Evolutionary conservation across 1,284 basidiomycete genomes (phyloP), one percentile per base, ranked within the genome.

Genomic region (Melampsora larici-populina): DNA sequence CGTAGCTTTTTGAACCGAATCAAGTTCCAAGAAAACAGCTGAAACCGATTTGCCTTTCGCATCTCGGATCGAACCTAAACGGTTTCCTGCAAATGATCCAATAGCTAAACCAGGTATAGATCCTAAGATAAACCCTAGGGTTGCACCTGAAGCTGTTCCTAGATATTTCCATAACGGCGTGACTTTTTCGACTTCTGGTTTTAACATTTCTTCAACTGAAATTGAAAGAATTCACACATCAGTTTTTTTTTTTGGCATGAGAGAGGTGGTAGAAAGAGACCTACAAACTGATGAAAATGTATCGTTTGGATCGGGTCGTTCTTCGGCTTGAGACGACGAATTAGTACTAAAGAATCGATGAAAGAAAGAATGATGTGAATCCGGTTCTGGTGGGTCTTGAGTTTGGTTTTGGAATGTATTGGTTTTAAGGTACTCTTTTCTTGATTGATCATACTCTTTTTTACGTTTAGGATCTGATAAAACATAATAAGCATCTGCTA

Each of bases 401-500:
- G n/a, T n/a, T n/a, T n/a, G n/a, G n/a, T n/a, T n/a, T n/a, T n/a
- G n/a, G n/a, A n/a, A n/a, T n/a, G n/a, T n/a, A n/a, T 83, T 46
- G 81, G 81, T 26, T 81, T 80, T 43, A 83, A 81, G 7, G 83
- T 74, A 3, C 78, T 58, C n/a, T 18, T 11, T n/a, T n/a, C n/a
- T 11, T 11, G 29, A 58, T 13, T 21, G 83, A 81, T 95, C 93
- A 82, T 97, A 97, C 84, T 97, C 94, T 73, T 91, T 88, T 71
- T 94, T 87, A 60, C 89, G 86, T 21, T 80, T 81, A 1, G 89
- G 84, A 84, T 97, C 93, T 0, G 92, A 95, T 33, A 98, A 88
- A 9, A 97, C 92, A 84, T 94, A 98, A 86, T 97, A 97, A 13
- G 95, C 95, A 85, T 98, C 94, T 69, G 95, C 93, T 79, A 97